Conservation (phyloP, 2,329 filamentous ascomycete species). For the Fusarium longipes region DNA sequence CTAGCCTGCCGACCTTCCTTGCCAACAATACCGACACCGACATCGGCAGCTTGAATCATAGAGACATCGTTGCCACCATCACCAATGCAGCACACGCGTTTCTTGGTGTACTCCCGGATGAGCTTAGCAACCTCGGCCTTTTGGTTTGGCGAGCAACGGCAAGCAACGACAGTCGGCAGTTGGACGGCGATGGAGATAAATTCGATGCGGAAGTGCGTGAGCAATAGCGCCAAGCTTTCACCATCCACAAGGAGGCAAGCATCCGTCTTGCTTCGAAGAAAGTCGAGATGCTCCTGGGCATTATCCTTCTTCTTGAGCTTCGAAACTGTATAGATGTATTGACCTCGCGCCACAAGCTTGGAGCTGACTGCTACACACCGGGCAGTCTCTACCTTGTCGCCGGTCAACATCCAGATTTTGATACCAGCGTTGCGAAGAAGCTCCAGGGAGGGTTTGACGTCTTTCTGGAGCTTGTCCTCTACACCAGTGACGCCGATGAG, state of each 20-base stretch:
- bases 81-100: conserved; percentile 96
- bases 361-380: conserved; percentile 95
- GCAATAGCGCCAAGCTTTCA: conserved; percentile 85
- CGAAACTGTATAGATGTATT: conserved; percentile 94
- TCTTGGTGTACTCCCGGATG: conserved; percentile 91
- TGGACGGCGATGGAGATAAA: conserved; percentile 91
- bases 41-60: conserved; percentile 99
- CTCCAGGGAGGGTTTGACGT: conserved; percentile 95
- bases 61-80: conserved; percentile 98
- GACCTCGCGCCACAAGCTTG: conserved; percentile 90
- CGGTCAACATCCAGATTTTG: conserved; percentile 99
- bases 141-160: conserved; percentile 95
- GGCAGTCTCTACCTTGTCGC: conserved; percentile 98
- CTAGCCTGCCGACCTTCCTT: conserved; percentile 97
- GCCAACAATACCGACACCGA: conserved; percentile 96
- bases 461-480: conserved; percentile 94
- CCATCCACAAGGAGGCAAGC: conserved; percentile 93
- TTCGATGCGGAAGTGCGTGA: conserved; percentile 82
- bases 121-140: conserved; percentile 94
- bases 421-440: conserved; percentile 95
- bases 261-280: conserved; percentile 88
- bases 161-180: conserved; percentile 92
- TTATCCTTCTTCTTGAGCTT: conserved; percentile 86
- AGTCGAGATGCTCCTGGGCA: conserved; percentile 88
- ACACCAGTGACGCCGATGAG: conserved; percentile 97